Conservation (phyloP, 1,139 yeast genomes). For the Taphrina betulina region DNA sequence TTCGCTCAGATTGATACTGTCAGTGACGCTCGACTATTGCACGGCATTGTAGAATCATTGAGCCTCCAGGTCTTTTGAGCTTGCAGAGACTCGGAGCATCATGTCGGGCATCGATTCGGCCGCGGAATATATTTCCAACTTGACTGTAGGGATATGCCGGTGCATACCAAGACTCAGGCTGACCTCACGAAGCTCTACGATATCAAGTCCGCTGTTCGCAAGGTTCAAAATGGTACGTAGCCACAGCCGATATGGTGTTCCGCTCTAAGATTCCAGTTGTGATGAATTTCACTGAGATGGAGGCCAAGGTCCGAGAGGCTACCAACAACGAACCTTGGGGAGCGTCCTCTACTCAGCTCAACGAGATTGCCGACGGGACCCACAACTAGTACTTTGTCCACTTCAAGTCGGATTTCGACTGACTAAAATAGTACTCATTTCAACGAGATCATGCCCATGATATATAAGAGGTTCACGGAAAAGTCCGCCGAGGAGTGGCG, state of each 20-base stretch:
- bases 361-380: slow-evolving; percentile 90
- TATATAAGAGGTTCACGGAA: slow-evolving; percentile 70
- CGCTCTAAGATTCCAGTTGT: slow-evolving; percentile 54
- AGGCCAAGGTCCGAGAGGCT: slow-evolving; percentile 64
- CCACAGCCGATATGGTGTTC: neutral
- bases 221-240: slow-evolving; percentile 76
- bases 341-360: slow-evolving; percentile 89
- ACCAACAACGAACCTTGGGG: slow-evolving; percentile 99
- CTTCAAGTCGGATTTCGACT: slow-evolving; percentile 27
- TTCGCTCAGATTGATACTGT: no score
- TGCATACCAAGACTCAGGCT: neutral
- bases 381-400: slow-evolving; percentile 59
- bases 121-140: slow-evolving; percentile 23
- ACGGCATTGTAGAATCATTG: no score
- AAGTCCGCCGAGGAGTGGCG: slow-evolving; percentile 98
- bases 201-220: slow-evolving; percentile 95
- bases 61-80: no score
- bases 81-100: no score
- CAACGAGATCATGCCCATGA: slow-evolving; percentile 52
- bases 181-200: slow-evolving; percentile 57
- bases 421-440: slow-evolving; percentile 44
- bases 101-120: slow-evolving; percentile 25
- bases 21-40: no score
- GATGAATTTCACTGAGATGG: slow-evolving; percentile 91
- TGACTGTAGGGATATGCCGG: slow-evolving; percentile 6